Conservation (phyloP, 2,329 filamentous ascomycete species). For the Helotiales sp. region DNA sequence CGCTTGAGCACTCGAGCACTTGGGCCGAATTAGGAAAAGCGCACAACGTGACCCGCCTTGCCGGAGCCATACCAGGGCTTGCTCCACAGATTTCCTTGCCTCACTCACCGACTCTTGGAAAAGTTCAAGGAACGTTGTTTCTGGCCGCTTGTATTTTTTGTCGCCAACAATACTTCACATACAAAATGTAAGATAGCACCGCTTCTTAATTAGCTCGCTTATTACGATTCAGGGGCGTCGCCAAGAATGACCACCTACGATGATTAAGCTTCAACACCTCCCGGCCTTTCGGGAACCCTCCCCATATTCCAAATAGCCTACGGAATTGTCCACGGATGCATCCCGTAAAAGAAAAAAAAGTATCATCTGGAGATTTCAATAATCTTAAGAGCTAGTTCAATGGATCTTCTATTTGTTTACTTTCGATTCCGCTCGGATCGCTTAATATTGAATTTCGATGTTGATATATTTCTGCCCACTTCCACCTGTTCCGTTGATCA, state of each 20-base stretch:
- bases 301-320: neutral
- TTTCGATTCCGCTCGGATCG: neutral
- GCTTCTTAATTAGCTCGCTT: neutral
- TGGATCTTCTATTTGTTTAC: neutral
- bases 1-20: conserved; percentile 8
- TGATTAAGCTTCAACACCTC: conserved; percentile 11
- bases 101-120: conserved; percentile 1
- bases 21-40: neutral
- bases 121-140: neutral
- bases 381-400: neutral
- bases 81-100: conserved; percentile 8
- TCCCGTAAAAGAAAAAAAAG: no score
- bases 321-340: neutral
- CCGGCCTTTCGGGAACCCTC: neutral
- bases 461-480: neutral
- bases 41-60: neutral
- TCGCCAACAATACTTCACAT: neutral
- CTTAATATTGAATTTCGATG: neutral
- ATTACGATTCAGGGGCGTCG: neutral
- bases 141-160: neutral
- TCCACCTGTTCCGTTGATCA: neutral
- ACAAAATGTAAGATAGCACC: neutral
- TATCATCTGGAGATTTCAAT: neutral
- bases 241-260: neutral
- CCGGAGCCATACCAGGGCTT: neutral